Evolutionary conservation across 192 early-diverging fungal genomes (phyloP), one percentile per base, ranked within the genome.

Genomic region (Coemansia sp.): DNA sequence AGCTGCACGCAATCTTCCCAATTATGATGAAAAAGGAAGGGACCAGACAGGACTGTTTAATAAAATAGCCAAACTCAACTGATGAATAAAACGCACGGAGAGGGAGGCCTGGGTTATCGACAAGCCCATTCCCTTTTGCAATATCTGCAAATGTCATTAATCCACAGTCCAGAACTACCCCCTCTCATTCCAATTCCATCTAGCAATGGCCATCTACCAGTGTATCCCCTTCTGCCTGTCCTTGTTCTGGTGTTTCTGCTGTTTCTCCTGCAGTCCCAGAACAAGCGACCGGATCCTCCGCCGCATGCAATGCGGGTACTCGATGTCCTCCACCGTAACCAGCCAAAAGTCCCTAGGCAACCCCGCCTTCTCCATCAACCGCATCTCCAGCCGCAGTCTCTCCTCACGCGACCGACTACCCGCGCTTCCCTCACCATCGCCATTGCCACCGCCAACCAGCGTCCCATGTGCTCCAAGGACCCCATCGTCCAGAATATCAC

Each of bases 291-390:
- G 65, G 52, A 81, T 81, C 42, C 78, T 50, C 53, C 63, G 61
- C 8, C 78, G 61, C 78, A 75, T 81, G 55, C 65, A 62, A 20
- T 75, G 72, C 30, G 78, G 78, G 40, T 81, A 81, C 69, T 81
- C 78, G 33, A 75, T 81, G 50, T 81, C 78, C 59, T 81, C 78
- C 2, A 75, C 78, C 8, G 78, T 81, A 11, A 75, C 78, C 36
- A 68, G 59, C 78, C 78, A 81, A 68, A 81, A 81, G 65, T 72
- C 57, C 13, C 73, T 54, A 3, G 78, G 73, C 29, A 81, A 54
- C 17, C 69, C 78, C 6, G 78, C 76, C 41, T 66, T 65, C 31
- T 81, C 72, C 64, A 81, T 61, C 65, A 81, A 60, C 54, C 57
- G 48, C 20, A 59, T 59, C 59, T 75, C 72, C 50, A 70, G 30